Evolutionary conservation across 257 asterid species (phyloP), one percentile per base, ranked within the genome.

Genomic region (Salvia splendens): DNA sequence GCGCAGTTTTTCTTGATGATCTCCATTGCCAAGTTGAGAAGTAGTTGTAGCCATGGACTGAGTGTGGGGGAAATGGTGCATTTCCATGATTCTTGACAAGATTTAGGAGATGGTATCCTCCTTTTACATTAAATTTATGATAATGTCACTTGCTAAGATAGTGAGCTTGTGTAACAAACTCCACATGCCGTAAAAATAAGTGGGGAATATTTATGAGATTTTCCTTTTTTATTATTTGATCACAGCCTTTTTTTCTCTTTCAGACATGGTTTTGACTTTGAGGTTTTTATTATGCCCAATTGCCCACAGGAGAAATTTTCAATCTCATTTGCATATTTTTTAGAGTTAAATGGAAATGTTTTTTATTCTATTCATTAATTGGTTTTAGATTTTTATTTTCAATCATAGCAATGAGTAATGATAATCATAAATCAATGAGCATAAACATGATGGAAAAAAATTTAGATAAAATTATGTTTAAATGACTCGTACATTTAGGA

Each of bases 101-200:
- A 41, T 58, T 30, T 49, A 5, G 52, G 64, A 49, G 50, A 46
- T 35, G 38, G 54, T 58, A 46, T 1, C 10, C 10, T 58, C 58
- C 43, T 53, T 79, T 84, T 82, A 75, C 71, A 83, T 83, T 69
- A 38, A 47, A 16, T 78, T 68, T 56, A 60, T 67, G 58, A 14
- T 68, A 46, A 71, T 60, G 52, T 52, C 74, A 73, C 77, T 48
- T 79, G 8, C 33, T 59, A 63, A 58, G 59, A 65, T 59, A 79
- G 78, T 55, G 61, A 64, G 72, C 15, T 68, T 72, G 69, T 79
- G 80, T 75, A 68, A 68, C 68, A 57, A 61, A 61, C 47, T 68
- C 71, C 75, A 64, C 77, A 71, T 62, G 64, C 63, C 67, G 65
- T 69, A 68, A 60, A 51, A 80, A 80, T 80, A 83, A 80, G 72